Percentiles rank a stretch among this genome's conserved stretches.
Evolutionary conservation across 1,284 basidiomycete genomes (phyloP).

Genomic region (Cryptococcus sp.): DNA sequence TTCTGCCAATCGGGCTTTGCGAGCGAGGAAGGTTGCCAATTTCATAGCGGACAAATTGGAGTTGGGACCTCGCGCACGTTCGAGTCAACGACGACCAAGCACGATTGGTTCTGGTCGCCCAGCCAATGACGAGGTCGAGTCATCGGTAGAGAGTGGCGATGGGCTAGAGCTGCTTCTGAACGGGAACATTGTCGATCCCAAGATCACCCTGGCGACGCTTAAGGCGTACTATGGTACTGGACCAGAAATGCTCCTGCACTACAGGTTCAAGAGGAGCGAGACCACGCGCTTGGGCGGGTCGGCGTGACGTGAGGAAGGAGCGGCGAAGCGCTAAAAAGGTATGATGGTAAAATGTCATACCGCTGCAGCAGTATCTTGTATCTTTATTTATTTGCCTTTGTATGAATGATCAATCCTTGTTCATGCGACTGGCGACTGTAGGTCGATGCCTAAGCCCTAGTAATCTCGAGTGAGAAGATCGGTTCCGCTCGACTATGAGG

Average conservation of each 20-base stretch:
- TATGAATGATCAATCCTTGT: no score
- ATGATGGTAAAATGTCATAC: no score
- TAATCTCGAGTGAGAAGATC: no score
- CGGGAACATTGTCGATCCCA: conserved; percentile 69
- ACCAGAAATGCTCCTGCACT: conserved; percentile 80
- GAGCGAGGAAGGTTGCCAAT: conserved; percentile 76
- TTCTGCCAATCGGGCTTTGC: conserved; percentile 80
- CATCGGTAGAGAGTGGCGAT: conserved; percentile 61
- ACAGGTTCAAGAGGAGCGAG: conserved; percentile 61
- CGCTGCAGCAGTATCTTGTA: no score
- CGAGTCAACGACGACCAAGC: neutral
- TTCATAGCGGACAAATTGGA: conserved; percentile 91
- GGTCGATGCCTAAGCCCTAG: no score
- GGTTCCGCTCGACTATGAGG: no score
- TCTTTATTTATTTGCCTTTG: no score
- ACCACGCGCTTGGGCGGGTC: no score
- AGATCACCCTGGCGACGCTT: conserved; percentile 85
- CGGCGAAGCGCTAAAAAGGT: no score
- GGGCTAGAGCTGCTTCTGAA: conserved; percentile 86
- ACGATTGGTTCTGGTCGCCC: conserved; percentile 13
- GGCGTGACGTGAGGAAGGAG: no score
- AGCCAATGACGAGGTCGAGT: neutral
- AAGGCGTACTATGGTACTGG: conserved; percentile 83
- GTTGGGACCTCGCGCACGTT: conserved; percentile 38
- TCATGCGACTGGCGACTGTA: no score